Conservation (phyloP, 2,329 filamentous ascomycete species). For the Clonostachys rhizophaga region DNA sequence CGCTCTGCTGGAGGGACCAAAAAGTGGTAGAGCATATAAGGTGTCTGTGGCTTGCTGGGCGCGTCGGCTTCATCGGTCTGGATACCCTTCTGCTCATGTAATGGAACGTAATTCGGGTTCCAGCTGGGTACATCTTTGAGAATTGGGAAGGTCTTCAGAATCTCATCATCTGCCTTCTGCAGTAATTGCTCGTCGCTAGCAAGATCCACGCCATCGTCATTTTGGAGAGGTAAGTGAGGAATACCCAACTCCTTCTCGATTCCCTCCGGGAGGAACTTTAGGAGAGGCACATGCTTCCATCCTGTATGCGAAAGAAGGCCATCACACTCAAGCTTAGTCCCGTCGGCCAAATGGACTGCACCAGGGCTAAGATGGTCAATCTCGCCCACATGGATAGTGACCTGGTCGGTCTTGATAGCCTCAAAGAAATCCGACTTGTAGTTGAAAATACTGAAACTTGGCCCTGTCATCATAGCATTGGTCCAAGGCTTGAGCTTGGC, state of each 20-base stretch:
- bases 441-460: slow-evolving; percentile 47
- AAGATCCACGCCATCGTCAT: slow-evolving; percentile 2
- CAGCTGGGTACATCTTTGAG: slow-evolving; percentile 10
- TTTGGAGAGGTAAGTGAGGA: too few relatives aligned
- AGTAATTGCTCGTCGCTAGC: slow-evolving; percentile 3
- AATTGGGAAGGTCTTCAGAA: slow-evolving; percentile 9
- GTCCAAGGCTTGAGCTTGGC: slow-evolving; percentile 28
- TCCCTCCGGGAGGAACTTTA: slow-evolving; percentile 28
- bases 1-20: slow-evolving; percentile 12
- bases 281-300: slow-evolving; percentile 38
- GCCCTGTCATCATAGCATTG: slow-evolving; percentile 41
- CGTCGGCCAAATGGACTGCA: slow-evolving; percentile 31
- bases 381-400: slow-evolving; percentile 41
- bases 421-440: slow-evolving; percentile 45
- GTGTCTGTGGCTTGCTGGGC: slow-evolving; percentile 8
- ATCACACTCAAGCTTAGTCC: slow-evolving; percentile 32
- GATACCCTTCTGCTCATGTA: not conserved
- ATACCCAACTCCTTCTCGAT: slow-evolving; percentile 4
- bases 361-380: slow-evolving; percentile 30
- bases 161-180: slow-evolving; percentile 8
- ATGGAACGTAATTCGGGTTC: slow-evolving; percentile 8
- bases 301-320: slow-evolving; percentile 46
- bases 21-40: slow-evolving; percentile 13
- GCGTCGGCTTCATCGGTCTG: slow-evolving; percentile 5
- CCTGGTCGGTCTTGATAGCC: slow-evolving; percentile 34